Base-by-base conservation (phyloP, 768 basidiomycete species). In the Macrolepiota fuliginosa region DNA sequence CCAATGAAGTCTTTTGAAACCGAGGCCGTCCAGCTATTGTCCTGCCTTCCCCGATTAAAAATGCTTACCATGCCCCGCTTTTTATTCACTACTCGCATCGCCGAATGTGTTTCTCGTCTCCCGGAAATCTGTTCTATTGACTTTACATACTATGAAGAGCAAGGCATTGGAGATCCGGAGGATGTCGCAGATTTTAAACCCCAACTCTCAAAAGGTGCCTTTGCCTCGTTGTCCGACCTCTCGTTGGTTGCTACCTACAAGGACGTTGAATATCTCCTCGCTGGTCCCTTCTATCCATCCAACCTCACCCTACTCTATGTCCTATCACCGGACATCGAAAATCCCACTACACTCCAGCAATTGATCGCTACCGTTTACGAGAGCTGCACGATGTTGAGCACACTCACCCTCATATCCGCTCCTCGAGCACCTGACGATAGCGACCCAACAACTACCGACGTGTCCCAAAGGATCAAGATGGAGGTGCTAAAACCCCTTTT, bases 401-500 rank as follows among this genome's bases (percentile, higher is more conserved):
- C 36, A 4, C 17, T 61, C 0, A n/a, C 45, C 1, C 25, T 61
- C 22, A 39, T 61, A 27, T 61, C 60, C 22, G 53, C 45, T 25
- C 60, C 46, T 22, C 53, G 46, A 25, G 10, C 19, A 10, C n/a
- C 15, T 13, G 19, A n/a, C 15, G 42, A 11, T 2, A 11, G 24
- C 13, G 15, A 39, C 24, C 15, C 36, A 7, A 47, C 4, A 6
- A n/a, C 42, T 19, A 45, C 4, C 4, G 42, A 39, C 17, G 13
- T 19, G 2, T 22, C 40, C 6, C 29, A 22, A 7, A 36, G 22
- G 9, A 52, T 75, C 27, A 66, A n/a, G 24, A 67, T 69, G 39
- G 56, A 70, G 4, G 68, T 70, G 3, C 65, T 74, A 24, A 69
- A 68, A 50, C 70, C 72, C 0, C 63, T 74, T n/a, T 62, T 72